These are phyloP conservation scores for Tetraselmis striata DNA, from an alignment of 139 green algal species.

Conservation along the genomic window DNA sequence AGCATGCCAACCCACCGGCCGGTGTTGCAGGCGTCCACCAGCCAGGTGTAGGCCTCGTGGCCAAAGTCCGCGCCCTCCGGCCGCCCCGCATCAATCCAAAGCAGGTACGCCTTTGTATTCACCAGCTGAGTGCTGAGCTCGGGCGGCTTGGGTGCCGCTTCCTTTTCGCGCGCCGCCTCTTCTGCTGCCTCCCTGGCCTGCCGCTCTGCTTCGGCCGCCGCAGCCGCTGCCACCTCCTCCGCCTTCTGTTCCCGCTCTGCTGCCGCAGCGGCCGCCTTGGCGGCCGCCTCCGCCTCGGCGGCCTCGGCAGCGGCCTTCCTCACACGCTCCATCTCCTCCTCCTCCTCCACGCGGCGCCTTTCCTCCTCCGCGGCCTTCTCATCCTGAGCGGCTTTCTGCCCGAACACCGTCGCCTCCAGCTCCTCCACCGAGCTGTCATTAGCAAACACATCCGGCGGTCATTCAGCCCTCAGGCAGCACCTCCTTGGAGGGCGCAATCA, in stretches of 20 bases:
- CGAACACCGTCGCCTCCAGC: neutral
- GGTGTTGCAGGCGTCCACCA: neutral
- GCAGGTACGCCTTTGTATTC: neutral
- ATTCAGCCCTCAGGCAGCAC: too few species aligned
- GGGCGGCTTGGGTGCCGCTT: too few species aligned
- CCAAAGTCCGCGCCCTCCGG: neutral
- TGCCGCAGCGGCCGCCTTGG: too few species aligned
- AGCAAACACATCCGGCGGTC: too few species aligned
- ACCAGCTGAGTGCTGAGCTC: neutral
- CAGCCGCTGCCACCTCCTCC: too few species aligned
- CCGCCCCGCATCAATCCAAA: neutral
- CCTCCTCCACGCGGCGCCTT: neutral
- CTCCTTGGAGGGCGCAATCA: too few species aligned
- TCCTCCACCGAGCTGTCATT: neutral
- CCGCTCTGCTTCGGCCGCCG: too few species aligned
- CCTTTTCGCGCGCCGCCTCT: too few species aligned
- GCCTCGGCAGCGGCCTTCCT: neutral
- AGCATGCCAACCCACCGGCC: neutral
- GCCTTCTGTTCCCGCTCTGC: too few species aligned
- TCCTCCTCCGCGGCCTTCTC: neutral
- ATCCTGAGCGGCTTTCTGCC: neutral
- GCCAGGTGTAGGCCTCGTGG: neutral
- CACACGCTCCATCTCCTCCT: neutral
- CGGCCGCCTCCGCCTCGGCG: neutral
- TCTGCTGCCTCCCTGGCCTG: too few species aligned